Evolutionary conservation across 192 early-diverging fungal species (phyloP).

Genomic region (Mortierella antarctica): DNA sequence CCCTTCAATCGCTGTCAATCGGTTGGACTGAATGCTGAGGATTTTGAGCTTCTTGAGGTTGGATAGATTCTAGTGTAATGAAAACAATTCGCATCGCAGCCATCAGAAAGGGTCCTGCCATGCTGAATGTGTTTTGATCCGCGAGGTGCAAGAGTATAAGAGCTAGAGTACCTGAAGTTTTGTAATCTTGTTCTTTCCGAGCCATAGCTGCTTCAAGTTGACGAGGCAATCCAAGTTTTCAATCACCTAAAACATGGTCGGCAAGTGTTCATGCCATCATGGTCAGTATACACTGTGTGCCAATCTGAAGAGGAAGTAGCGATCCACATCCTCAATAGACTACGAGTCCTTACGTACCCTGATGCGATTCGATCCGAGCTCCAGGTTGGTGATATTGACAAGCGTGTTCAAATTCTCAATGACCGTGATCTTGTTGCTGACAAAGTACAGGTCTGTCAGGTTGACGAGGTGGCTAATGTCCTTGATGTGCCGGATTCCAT

Average conservation of each 20-base stretch:
- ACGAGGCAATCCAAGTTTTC: constrained; percentile 84
- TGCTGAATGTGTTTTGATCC: neutral
- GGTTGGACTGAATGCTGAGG: constrained; percentile 90
- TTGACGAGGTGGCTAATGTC: constrained; percentile 67
- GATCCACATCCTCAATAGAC: neutral
- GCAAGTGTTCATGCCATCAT: neutral
- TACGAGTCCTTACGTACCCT: constrained; percentile 58
- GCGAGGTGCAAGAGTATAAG: neutral
- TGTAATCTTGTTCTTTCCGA: constrained; percentile 98
- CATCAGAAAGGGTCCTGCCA: neutral
- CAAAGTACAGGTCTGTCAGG: constrained; percentile 87
- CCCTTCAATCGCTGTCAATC: constrained; percentile 80
- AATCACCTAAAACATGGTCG: constrained; percentile 63
- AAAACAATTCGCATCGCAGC: neutral
- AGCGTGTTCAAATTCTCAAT: constrained; percentile 82
- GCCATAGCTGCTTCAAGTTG: constrained; percentile 89
- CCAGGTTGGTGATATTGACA: constrained; percentile 81
- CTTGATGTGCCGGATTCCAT: constrained; percentile 89
- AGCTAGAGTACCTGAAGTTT: constrained; percentile 71
- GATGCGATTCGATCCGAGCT: constrained; percentile 96
- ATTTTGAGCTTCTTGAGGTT: constrained; percentile 72
- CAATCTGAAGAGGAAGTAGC: neutral
- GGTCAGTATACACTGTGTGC: neutral
- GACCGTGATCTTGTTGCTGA: constrained; percentile 89
- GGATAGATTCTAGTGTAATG: constrained; percentile 63